Percentiles rank a stretch among this genome's conserved stretches.
phyloP scores from a whole-genome alignment of 768 basidiomycete species.

The Termitomyces sp. region DNA sequence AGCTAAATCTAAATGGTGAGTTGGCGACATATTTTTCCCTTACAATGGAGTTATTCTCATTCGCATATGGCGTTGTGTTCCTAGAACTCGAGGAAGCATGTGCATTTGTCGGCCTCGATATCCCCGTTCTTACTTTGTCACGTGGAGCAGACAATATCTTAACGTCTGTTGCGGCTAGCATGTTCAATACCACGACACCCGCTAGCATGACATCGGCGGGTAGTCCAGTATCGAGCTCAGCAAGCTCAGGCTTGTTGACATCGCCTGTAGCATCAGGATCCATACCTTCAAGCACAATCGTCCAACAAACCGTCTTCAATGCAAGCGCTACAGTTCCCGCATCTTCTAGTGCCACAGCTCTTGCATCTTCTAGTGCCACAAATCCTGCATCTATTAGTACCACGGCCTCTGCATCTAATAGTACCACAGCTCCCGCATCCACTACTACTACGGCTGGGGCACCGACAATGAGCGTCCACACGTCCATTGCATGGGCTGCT shows the following conservation, averaged over 20 bases:
- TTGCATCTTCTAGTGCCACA: neutral
- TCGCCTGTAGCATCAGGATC: neutral
- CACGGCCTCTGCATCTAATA: too few relatives aligned
- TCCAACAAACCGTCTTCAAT: neutral
- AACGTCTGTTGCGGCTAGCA: neutral
- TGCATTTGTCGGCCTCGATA: neutral
- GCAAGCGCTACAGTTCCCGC: neutral
- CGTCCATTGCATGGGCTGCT: neutral
- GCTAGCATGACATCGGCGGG: neutral
- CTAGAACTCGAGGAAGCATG: neutral
- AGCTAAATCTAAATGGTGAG: constrained; percentile 12
- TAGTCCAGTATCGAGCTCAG: neutral
- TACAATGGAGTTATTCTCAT: neutral
- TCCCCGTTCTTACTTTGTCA: neutral
- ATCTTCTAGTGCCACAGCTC: neutral
- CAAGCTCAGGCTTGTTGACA: neutral
- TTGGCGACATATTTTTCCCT: neutral
- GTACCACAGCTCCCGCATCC: neutral
- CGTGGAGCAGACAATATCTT: neutral
- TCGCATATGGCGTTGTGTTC: neutral
- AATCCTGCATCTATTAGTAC: neutral
- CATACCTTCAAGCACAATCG: neutral
- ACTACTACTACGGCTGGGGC: neutral
- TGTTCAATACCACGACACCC: too few relatives aligned
- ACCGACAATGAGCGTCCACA: neutral